These are phyloP conservation scores for Aspergillus persii DNA, from an alignment of 2,329 filamentous ascomycete species.

Conservation along the genomic window DNA sequence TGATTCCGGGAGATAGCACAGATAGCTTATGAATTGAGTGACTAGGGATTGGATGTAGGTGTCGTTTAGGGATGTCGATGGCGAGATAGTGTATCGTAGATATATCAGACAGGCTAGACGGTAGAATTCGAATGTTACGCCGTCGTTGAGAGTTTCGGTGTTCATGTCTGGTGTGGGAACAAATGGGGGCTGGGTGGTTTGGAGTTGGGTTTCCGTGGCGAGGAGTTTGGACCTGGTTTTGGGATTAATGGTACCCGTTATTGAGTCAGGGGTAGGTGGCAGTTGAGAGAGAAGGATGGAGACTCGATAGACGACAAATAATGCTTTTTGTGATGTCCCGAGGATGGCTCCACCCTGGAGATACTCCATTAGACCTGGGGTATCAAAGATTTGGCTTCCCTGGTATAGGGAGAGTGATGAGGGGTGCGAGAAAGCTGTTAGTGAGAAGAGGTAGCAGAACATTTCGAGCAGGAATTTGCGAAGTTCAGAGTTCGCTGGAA, in stretches of 20 bases:
- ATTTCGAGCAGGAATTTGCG: conserved; percentile 4
- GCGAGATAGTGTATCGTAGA: not conserved
- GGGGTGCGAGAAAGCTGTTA: conserved; percentile 3
- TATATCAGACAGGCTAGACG: conserved; percentile 6
- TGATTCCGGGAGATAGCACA: not conserved
- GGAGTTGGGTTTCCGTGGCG: not conserved
- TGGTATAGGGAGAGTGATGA: not conserved
- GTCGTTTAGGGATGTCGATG: not conserved
- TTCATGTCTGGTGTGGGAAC: not conserved
- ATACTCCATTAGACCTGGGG: not conserved
- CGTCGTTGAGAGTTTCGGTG: conserved; percentile 1
- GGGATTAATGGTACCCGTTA: not conserved
- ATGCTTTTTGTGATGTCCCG: conserved; percentile 3
- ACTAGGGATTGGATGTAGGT: not conserved
- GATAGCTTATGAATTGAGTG: not conserved
- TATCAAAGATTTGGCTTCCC: conserved; percentile 1
- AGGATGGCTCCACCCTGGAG: not conserved
- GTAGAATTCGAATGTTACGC: conserved; percentile 5
- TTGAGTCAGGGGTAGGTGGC: not conserved
- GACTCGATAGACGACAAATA: conserved; percentile 6
- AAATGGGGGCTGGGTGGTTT: not conserved
- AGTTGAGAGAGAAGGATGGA: not conserved
- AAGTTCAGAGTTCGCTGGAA: not conserved
- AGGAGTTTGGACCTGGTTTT: not conserved
- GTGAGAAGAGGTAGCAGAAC: conserved; percentile 10